A percentile compares a stretch with the other conserved stretches of the same genome.
Conservation (phyloP, 768 basidiomycete genomes). For the Lentinula detonsa region DNA sequence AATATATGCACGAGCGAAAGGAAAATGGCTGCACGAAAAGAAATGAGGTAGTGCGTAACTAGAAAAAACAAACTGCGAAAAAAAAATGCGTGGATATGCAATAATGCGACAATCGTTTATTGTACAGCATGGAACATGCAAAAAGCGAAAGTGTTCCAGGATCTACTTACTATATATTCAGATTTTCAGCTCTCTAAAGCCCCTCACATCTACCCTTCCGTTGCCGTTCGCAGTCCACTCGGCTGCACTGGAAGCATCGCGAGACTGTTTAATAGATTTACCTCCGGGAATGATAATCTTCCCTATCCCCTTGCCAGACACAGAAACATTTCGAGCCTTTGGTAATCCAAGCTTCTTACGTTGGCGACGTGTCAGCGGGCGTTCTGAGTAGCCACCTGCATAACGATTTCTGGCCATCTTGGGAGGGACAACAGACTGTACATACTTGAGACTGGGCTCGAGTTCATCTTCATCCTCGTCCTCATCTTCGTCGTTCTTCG, state of each 20-base stretch:
- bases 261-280: conserved; percentile 24
- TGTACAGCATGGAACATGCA: not conserved
- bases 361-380: conserved; percentile 57
- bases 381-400: conserved; percentile 19
- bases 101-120: not conserved
- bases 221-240: conserved; percentile 51
- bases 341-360: conserved; percentile 66
- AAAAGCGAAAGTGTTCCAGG: not conserved
- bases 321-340: conserved; percentile 35
- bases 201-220: conserved; percentile 51
- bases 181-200: conserved; percentile 55
- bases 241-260: conserved; percentile 20
- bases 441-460: conserved; percentile 12
- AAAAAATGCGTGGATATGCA: not conserved
- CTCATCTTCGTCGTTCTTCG: conserved; percentile 12
- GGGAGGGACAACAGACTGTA: not conserved
- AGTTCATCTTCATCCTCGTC: conserved; percentile 12
- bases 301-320: conserved; percentile 39
- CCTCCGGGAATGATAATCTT: conserved; percentile 70
- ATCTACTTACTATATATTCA: conserved; percentile 16
- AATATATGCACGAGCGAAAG: too few species aligned
- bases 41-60: not conserved
- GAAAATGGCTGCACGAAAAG: too few species aligned
- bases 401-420: not conserved
- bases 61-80: not conserved